Conservation (phyloP, 805 yeast species). For the Myxozyma monticola region DNA sequence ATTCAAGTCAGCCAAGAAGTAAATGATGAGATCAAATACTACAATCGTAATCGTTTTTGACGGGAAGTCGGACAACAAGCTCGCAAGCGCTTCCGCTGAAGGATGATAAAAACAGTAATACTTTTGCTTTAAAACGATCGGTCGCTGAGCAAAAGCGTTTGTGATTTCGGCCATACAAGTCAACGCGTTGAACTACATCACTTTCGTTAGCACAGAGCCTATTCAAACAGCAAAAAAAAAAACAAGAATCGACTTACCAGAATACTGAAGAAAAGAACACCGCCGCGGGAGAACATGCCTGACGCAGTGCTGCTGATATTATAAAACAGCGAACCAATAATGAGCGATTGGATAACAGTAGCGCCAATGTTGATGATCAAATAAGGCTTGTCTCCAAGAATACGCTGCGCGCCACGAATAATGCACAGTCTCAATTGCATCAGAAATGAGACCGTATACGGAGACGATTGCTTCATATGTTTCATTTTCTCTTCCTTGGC, state of each 20-base stretch:
- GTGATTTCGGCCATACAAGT: slow-evolving; percentile 43
- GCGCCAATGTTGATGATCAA: slow-evolving; percentile 49
- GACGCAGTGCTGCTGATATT: slow-evolving; percentile 50
- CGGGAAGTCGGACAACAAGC: slow-evolving; percentile 61
- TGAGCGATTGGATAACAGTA: slow-evolving; percentile 55
- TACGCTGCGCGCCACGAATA: slow-evolving; percentile 44
- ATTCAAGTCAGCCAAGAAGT: slow-evolving; percentile 56
- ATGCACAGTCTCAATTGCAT: slow-evolving; percentile 47
- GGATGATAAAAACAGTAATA: slow-evolving; percentile 61
- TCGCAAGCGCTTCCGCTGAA: slow-evolving; percentile 63
- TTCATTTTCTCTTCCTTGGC: slow-evolving; percentile 42
- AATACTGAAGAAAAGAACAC: slow-evolving; percentile 60
- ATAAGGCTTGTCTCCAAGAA: slow-evolving; percentile 57
- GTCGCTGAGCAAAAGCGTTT: slow-evolving; percentile 49
- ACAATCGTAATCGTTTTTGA: slow-evolving; percentile 47
- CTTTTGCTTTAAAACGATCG: slow-evolving; percentile 60
- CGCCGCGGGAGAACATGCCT: slow-evolving; percentile 64
- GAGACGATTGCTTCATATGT: slow-evolving; percentile 42
- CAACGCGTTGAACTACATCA: slow-evolving; percentile 51
- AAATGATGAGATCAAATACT: slow-evolving; percentile 51
- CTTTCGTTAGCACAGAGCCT: no score
- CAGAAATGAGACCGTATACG: slow-evolving; percentile 46
- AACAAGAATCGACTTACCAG: no score
- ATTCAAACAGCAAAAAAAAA: no score
- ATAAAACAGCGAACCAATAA: slow-evolving; percentile 64